Base-by-base conservation (phyloP, 2,329 filamentous ascomycete species). In the Tolypocladium sp. region DNA sequence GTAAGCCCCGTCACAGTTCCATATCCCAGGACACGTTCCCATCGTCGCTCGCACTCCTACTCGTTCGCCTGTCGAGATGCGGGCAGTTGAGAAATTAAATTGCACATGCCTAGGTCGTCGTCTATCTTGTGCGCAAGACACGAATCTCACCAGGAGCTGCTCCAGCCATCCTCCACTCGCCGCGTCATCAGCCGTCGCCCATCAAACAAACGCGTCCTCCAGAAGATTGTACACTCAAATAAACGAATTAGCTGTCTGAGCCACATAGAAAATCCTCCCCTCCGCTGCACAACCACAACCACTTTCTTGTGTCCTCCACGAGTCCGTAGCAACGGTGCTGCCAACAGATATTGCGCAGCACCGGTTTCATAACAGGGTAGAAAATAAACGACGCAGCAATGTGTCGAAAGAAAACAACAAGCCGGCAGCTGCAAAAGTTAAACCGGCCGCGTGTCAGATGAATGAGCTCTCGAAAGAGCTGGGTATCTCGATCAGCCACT, bases 401-500 rank as follows among this genome's bases (percentile, higher is more conserved):
- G 35, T 55, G 40, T 46, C 52, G 38, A 59, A 58, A 30, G 56
- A 58, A 61, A 58, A 61, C 41, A 63, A 64, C 58, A 59, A 62
- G 64, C 60, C 60, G 60, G 61, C 62, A 64, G 63, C 53, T 33
- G 52, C 22, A 61, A 63, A 61, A 66, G 63, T 56, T 61, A 63
- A 61, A 68, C 63, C 63, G 62, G 63, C 70, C 62, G 67, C 68
- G 66, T 65, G 67, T 68, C 66, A 68, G 69, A 69, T 67, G 65
- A 70, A 70, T 69, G 70, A 71, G 70, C 69, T 70, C 70, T 68
- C 64, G 63, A 67, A 67, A 65, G 69, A 73, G 70, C 71, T 73
- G 72, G 73, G 73, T 75, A 75, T 75, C 72, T 74, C 71, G 64
- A 66, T 68, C 66, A 68, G 69, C 66, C 66, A 66, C 64, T 63